phyloP scores from a whole-genome alignment of 2,329 filamentous ascomycete genomes.

The Ophiostoma angusticollis region DNA sequence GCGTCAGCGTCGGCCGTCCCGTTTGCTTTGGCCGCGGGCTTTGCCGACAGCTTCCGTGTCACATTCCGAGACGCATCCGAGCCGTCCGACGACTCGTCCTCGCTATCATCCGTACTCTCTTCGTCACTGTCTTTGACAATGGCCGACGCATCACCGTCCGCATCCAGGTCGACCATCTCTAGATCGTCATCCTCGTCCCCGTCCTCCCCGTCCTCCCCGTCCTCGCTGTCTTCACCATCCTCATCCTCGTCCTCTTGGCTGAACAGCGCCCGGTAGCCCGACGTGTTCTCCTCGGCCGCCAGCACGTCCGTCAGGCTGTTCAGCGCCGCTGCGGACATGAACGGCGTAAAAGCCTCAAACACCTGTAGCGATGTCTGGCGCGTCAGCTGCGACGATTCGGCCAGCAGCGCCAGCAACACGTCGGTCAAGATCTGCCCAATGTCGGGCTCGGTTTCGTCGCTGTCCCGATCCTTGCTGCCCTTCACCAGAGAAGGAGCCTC shows the following conservation, averaged over 20 bases:
- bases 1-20: slow-evolving; percentile 21
- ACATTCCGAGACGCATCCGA: no score
- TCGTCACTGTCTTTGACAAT: slow-evolving; percentile 31
- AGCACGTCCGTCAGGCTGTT: slow-evolving; percentile 56
- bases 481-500: slow-evolving; percentile 28
- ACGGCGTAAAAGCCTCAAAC: slow-evolving; percentile 66
- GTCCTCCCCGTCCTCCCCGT: slow-evolving; percentile 38
- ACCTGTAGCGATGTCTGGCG: slow-evolving; percentile 79
- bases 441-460: slow-evolving; percentile 20
- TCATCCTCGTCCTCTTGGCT: slow-evolving; percentile 38
- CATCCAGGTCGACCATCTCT: slow-evolving; percentile 28
- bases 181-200: slow-evolving; percentile 31
- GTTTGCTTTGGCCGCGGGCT: background rate
- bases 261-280: slow-evolving; percentile 80
- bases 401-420: slow-evolving; percentile 78
- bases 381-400: slow-evolving; percentile 72
- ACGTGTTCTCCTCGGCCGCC: slow-evolving; percentile 63
- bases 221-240: slow-evolving; percentile 24
- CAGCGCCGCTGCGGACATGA: slow-evolving; percentile 61
- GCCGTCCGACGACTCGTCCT: slow-evolving; percentile 22
- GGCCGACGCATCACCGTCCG: slow-evolving; percentile 27
- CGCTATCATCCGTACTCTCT: slow-evolving; percentile 22
- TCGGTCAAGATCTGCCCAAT: slow-evolving; percentile 68
- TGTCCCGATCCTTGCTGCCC: background rate
- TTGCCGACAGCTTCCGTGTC: no score